Conservation (phyloP, 2,329 filamentous ascomycete genomes). For the Byssothecium circinans region DNA sequence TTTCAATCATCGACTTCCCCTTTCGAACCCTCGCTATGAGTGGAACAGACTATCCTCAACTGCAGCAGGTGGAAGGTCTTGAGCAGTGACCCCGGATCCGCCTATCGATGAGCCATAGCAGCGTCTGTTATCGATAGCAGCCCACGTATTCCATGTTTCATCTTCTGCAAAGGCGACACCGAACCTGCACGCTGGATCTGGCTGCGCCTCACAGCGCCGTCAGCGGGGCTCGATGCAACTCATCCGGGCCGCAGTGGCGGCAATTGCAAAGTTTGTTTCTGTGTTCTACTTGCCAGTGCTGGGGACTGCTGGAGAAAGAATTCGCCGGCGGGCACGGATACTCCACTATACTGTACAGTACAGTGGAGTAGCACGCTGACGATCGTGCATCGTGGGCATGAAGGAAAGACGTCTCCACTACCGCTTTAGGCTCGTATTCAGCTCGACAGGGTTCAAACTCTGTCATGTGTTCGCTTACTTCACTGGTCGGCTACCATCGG, state of each 20-base stretch:
- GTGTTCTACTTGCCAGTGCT: too few species aligned
- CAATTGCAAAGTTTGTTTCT: slow-evolving; percentile 13
- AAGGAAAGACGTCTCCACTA: slow-evolving; percentile 11
- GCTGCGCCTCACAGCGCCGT: slow-evolving; percentile 32
- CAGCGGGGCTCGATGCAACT: slow-evolving; percentile 6
- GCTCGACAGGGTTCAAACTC: slow-evolving; percentile 37
- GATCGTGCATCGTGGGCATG: slow-evolving; percentile 27
- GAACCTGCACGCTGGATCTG: slow-evolving; percentile 21
- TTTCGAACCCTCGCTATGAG: slow-evolving; percentile 19
- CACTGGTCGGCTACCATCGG: slow-evolving; percentile 14
- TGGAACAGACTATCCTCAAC: slow-evolving; percentile 27
- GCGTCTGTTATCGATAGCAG: slow-evolving; percentile 37
- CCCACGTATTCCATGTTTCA: slow-evolving; percentile 37
- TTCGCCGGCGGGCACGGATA: too few species aligned
- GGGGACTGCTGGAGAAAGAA: too few species aligned
- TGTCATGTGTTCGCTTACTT: slow-evolving; percentile 12
- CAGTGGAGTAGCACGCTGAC: too few species aligned
- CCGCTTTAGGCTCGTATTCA: slow-evolving; percentile 25
- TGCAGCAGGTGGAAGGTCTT: slow-evolving; percentile 23
- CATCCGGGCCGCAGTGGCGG: slow-evolving; percentile 31
- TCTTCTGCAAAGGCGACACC: slow-evolving; percentile 30
- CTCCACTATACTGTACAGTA: too few species aligned
- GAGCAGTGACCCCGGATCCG: slow-evolving; percentile 19
- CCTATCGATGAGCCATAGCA: slow-evolving; percentile 31
- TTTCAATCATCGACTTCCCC: slow-evolving; percentile 32